A percentile compares a stretch with the other conserved stretches of the same genome.
Conservation (phyloP, 148 eudicot species). For the Tetragonia tetragonoides region DNA sequence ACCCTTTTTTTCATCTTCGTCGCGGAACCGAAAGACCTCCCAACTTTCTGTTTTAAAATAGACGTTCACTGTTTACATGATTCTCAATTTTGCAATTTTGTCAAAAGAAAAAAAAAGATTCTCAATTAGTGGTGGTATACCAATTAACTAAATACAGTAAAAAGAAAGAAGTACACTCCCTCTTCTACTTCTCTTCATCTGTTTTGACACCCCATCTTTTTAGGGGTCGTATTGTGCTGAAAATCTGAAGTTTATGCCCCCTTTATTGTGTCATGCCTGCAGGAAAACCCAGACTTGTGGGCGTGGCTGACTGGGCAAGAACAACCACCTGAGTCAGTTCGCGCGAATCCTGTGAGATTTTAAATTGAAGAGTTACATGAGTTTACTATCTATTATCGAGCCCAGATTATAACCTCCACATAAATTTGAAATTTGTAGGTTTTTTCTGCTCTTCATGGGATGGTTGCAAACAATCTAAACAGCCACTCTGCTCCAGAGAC, state of each 20-base stretch:
- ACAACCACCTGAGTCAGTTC: constrained; percentile 68
- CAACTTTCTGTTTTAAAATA: no score
- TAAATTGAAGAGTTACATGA: background rate
- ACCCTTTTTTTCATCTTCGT: no score
- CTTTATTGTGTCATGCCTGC: constrained; percentile 15
- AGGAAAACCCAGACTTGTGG: constrained; percentile 98
- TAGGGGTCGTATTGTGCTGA: background rate
- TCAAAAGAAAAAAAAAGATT: no score
- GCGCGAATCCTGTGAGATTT: constrained; percentile 64
- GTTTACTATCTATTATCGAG: background rate
- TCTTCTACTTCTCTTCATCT: no score
- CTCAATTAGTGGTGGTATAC: no score
- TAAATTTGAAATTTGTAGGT: constrained; percentile 42
- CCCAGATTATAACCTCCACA: background rate
- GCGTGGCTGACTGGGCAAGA: constrained; percentile 89
- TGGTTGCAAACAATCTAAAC: constrained; percentile 59
- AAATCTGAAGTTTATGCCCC: background rate
- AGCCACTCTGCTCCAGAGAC: constrained; percentile 78
- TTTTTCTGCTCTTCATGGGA: constrained; percentile 60
- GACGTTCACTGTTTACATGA: no score
- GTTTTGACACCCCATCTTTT: no score
- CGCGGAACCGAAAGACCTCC: no score
- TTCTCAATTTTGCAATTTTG: no score
- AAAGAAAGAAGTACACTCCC: no score
- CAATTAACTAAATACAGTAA: no score